Conservation (phyloP, 306 rosid species). For the Mimosa pudica region DNA sequence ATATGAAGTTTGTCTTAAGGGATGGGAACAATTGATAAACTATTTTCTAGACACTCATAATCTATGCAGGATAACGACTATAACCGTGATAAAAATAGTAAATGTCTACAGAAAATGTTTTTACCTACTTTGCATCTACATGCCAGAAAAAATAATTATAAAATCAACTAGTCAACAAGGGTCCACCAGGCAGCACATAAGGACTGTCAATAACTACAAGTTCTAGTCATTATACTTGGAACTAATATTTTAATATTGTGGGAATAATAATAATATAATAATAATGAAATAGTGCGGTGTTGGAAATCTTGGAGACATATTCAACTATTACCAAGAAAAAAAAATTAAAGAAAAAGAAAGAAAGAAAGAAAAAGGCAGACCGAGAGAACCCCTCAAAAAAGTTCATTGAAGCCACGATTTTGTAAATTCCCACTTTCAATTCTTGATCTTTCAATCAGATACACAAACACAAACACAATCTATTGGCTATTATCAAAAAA, state of each 20-base stretch:
- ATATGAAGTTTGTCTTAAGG: neutral
- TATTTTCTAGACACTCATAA: neutral
- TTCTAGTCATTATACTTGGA: neutral
- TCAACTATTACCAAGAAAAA: neutral
- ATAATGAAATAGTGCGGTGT: neutral
- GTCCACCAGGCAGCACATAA: slow-evolving; percentile 28
- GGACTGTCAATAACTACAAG: slow-evolving; percentile 32
- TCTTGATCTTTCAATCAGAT: neutral
- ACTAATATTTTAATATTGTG: neutral
- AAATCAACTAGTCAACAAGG: slow-evolving; percentile 18
- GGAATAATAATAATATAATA: neutral
- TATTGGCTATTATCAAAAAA: too few species aligned
- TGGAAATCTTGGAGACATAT: slow-evolving; percentile 22
- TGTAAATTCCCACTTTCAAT: slow-evolving; percentile 16
- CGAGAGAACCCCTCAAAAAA: slow-evolving; percentile 6
- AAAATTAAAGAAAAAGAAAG: neutral
- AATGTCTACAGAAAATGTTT: neutral
- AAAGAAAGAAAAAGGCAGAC: neutral
- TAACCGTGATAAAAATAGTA: neutral
- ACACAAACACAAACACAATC: neutral
- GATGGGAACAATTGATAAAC: slow-evolving; percentile 1
- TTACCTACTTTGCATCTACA: slow-evolving; percentile 1
- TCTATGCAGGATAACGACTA: neutral
- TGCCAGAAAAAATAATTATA: neutral
- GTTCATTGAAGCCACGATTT: neutral